These are phyloP conservation scores for Thelonectria discophora DNA, from an alignment of 2,329 filamentous ascomycete species.

Conservation along the genomic window DNA sequence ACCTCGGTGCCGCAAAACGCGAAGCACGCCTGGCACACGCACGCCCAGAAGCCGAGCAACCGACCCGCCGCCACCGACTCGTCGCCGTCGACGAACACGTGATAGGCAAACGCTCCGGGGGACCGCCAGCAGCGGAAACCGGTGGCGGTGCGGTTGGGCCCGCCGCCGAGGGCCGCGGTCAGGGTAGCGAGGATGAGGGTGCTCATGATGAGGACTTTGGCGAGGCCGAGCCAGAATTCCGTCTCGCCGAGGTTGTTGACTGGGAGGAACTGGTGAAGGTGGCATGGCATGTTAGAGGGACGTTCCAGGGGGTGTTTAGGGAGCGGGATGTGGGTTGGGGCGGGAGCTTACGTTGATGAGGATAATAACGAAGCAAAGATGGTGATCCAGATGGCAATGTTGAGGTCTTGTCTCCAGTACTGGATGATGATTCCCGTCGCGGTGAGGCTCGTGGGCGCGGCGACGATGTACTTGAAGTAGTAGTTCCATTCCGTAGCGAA, in stretches of 20 bases:
- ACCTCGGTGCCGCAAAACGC: constrained; percentile 41
- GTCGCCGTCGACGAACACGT: constrained; percentile 42
- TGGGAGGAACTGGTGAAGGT: constrained; percentile 43
- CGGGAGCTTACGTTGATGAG: constrained; percentile 39
- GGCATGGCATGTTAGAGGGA: not conserved
- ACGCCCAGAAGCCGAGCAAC: constrained; percentile 53
- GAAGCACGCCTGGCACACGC: constrained; percentile 51
- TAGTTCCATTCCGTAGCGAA: constrained; percentile 59
- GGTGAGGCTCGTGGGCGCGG: constrained; percentile 50
- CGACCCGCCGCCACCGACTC: constrained; percentile 37
- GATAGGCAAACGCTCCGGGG: constrained; percentile 54
- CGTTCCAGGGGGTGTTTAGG: not conserved
- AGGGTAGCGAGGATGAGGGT: constrained; percentile 44
- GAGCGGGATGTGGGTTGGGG: not conserved
- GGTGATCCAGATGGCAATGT: constrained; percentile 50
- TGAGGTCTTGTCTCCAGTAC: constrained; percentile 50
- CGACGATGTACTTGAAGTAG: constrained; percentile 55
- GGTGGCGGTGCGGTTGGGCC: constrained; percentile 47
- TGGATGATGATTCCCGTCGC: constrained; percentile 50
- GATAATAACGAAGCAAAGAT: constrained; percentile 48
- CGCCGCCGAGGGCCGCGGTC: constrained; percentile 51
- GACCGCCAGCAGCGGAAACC: constrained; percentile 56
- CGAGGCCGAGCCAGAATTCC: constrained; percentile 57
- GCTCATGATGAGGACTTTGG: constrained; percentile 56
- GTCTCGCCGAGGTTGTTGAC: constrained; percentile 57